Evolutionary conservation across 192 early-diverging fungal genomes (phyloP), one percentile per base, ranked within the genome.

Genomic region (Linnemannia hyalina): DNA sequence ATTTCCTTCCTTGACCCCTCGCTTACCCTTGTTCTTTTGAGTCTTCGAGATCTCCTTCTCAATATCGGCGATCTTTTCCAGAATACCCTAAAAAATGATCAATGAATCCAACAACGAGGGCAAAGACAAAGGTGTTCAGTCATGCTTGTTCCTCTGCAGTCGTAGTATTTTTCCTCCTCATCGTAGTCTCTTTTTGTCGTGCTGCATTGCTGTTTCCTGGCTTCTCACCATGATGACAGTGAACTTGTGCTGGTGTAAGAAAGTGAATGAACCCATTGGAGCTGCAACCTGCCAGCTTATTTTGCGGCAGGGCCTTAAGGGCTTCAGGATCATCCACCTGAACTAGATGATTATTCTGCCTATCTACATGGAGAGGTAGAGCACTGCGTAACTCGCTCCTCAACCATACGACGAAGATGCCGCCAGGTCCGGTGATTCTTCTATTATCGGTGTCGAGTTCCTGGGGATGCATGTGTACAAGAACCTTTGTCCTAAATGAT

Each of bases 1-100:
- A 57, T 73, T 22, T 65, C 54, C 60, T 35, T 74, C 29, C 42
- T 29, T 78, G 11, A 54, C 40, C 35, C 55, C 29, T 42, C 13
- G 20, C 52, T 83, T 89, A 94, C 93, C 96, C 92, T 99, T 99
- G 94, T 99, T 99, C 93, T 99, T 99, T 90, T 99, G 98, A 47
- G 98, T 99, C 81, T 97, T 94, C 70, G 87, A 91, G 88, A 98
- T 97, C 92, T 98, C 97, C 76, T 85, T 91, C 89, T 97, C 96
- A 82, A 97, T 97, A 86, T 97, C 97, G 38, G 92, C 90, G 82
- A 98, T 98, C 90, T 96, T 97, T 89, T 98, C 97, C 29, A 96
- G 80, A 75, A 96, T 95, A 79, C 96, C 96, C 96, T 82, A 88
- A 38, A 18, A 8, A 65, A 65, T 32, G 60, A 65, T 65, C 60